phyloP scores from a whole-genome alignment of 164 flowering plant species.

The Tinospora cordifolia region DNA sequence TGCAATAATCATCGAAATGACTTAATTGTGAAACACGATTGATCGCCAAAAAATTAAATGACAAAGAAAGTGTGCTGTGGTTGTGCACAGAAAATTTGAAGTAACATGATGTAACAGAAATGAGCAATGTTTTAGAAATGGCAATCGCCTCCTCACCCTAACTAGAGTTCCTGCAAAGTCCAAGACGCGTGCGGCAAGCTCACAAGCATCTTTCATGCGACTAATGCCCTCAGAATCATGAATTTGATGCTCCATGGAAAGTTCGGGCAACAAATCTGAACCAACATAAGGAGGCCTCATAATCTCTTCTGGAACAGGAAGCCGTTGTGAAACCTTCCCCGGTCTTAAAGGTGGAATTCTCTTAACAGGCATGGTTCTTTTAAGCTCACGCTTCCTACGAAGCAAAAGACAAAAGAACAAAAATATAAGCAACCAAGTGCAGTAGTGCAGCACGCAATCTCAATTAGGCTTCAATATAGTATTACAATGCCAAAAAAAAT shows the following conservation, averaged over 20 bases:
- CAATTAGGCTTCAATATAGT: too few relatives aligned
- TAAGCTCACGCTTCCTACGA: conserved; percentile 57
- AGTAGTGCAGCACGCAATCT: too few relatives aligned
- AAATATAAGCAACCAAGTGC: not conserved
- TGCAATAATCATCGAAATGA: not conserved
- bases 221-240: conserved; percentile 73
- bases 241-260: conserved; percentile 57
- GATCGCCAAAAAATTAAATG: not conserved
- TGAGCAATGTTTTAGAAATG: not conserved
- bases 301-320: conserved; percentile 80
- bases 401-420: not conserved
- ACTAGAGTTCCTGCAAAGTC: conserved; percentile 84
- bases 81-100: not conserved
- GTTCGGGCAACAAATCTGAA: conserved; percentile 49
- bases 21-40: not conserved
- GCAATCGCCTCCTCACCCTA: conserved; percentile 41
- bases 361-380: conserved; percentile 22
- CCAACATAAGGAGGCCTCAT: conserved; percentile 78
- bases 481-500: not conserved
- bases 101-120: not conserved
- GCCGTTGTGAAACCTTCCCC: conserved; percentile 67
- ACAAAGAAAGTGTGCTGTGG: not conserved
- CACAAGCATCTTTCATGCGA: conserved; percentile 77
- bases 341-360: conserved; percentile 62
- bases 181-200: conserved; percentile 89